Conservation (phyloP, 768 basidiomycete species). For the Tylopilus subfusipes region DNA sequence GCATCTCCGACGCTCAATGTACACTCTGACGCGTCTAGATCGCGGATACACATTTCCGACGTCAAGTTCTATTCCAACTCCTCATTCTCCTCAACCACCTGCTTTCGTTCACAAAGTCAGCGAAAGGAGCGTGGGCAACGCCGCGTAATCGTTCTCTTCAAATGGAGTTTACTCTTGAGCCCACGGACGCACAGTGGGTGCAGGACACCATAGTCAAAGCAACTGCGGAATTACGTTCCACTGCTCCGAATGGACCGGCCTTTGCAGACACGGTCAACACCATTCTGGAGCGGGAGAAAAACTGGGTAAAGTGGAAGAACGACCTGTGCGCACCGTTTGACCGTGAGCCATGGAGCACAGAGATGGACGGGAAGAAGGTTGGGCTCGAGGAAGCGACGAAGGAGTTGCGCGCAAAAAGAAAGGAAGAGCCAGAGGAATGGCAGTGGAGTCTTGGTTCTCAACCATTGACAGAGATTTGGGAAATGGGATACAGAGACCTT, state of each 20-base stretch:
- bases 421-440: conserved; percentile 59
- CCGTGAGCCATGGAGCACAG: conserved; percentile 57
- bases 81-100: conserved; percentile 76
- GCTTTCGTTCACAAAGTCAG: conserved; percentile 65
- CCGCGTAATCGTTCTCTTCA: conserved; percentile 75
- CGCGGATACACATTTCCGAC: conserved; percentile 88
- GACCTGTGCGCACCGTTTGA: conserved; percentile 78
- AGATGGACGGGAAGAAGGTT: conserved; percentile 46
- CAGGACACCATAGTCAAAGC: conserved; percentile 62
- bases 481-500: conserved; percentile 69
- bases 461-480: conserved; percentile 78
- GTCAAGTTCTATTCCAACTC: conserved; percentile 85
- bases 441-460: conserved; percentile 63
- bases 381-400: conserved; percentile 63
- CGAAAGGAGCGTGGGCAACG: conserved; percentile 58
- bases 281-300: conserved; percentile 79
- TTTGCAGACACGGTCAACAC: conserved; percentile 71
- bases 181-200: conserved; percentile 69
- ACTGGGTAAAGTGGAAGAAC: conserved; percentile 91
- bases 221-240: conserved; percentile 58
- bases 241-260: conserved; percentile 70
- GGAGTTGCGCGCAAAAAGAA: conserved; percentile 48
- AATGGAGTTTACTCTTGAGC: conserved; percentile 76
- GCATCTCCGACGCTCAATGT: conserved; percentile 3
- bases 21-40: conserved; percentile 46